Base-by-base conservation (phyloP, 495 filamentous ascomycete genomes). In the Lasiosphaeria miniovina region DNA sequence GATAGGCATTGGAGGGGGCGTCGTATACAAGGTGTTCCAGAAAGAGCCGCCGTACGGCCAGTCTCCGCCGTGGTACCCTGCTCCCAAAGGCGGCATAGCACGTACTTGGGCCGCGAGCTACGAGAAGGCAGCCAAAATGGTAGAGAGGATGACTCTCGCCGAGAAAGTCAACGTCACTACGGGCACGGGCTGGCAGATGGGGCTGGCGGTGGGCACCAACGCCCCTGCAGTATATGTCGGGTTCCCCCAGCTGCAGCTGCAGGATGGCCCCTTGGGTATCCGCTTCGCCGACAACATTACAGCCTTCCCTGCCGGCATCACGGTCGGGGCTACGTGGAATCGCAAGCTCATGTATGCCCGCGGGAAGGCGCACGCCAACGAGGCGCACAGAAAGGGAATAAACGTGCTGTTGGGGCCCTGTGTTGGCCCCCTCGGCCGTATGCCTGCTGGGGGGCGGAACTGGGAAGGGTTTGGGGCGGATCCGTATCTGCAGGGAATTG, bases 81-180 rank as follows among this genome's bases (percentile, higher is more conserved):
- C 89, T 0, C 93, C 93, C 0, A 80, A 75, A 4, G 94, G 94
- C 36, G 94, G 94, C n/a, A 90, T 85, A 0, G 77, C 85, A 4
- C 62, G 74, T 54, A 69, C 67, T 36, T 98, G 94, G 94, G 81
- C 82, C 17, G 84, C 86, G 45, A 89, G 87, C 61, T 98, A 96
- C 70, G 71, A 74, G 33, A 96, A 95, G 70, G 94, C 94, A 0
- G 84, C 86, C 48, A 80, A 78, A 58, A 71, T 98, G 75, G 94
- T 97, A 0, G 69, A 75, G 54, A 80, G 82, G 68, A 96, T 98
- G 93, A 90, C 84, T 9, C 73, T 98, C 41, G 77, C 88, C 34
- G 93, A 96, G 69, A 98, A 97, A 71, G 89, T 98, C 56, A 97
- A 97, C 71, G 80, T 97, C 63, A 97, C 94, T 0, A 96, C 93